phyloP scores from a whole-genome alignment of 2,329 filamentous ascomycete species.

The Lasiodiplodia theobromae region DNA sequence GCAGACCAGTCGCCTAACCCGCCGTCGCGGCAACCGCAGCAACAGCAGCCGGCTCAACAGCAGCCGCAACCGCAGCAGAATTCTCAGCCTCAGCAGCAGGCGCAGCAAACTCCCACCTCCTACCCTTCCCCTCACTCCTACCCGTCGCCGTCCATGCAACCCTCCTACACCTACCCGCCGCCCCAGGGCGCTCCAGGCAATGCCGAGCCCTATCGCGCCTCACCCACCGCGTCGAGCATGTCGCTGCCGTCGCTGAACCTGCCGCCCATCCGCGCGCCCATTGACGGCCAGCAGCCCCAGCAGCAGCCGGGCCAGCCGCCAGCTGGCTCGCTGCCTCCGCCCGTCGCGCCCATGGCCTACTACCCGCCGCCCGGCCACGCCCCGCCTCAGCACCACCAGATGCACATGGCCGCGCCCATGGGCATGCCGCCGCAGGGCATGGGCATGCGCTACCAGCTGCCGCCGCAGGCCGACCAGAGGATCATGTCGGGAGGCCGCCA shows the following conservation, averaged over 20 bases:
- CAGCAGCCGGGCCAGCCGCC: slow-evolving; percentile 39
- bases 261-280: slow-evolving; percentile 57
- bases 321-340: slow-evolving; percentile 59
- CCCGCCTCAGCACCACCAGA: slow-evolving; percentile 36
- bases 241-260: slow-evolving; percentile 56
- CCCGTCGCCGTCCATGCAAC: slow-evolving; percentile 58
- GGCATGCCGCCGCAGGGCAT: slow-evolving; percentile 55
- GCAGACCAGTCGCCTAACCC: slow-evolving; percentile 30
- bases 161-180: slow-evolving; percentile 58
- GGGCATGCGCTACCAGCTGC: slow-evolving; percentile 63
- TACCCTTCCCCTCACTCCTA: slow-evolving; percentile 59
- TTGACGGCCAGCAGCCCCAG: slow-evolving; percentile 51
- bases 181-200: slow-evolving; percentile 44
- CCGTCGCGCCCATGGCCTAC: slow-evolving; percentile 61
- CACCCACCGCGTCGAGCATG: slow-evolving; percentile 53
- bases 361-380: slow-evolving; percentile 54
- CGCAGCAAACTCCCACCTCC: slow-evolving; percentile 39
- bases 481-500: slow-evolving; percentile 69
- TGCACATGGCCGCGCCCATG: slow-evolving; percentile 45
- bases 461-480: slow-evolving; percentile 59
- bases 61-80: slow-evolving; percentile 28
- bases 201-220: slow-evolving; percentile 55
- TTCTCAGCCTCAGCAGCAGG: slow-evolving; percentile 28
- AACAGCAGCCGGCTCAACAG: slow-evolving; percentile 27
- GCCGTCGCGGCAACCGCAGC: slow-evolving; percentile 26